phyloP scores from a whole-genome alignment of 768 basidiomycete species.

The Candolleomyces efflorescens region DNA sequence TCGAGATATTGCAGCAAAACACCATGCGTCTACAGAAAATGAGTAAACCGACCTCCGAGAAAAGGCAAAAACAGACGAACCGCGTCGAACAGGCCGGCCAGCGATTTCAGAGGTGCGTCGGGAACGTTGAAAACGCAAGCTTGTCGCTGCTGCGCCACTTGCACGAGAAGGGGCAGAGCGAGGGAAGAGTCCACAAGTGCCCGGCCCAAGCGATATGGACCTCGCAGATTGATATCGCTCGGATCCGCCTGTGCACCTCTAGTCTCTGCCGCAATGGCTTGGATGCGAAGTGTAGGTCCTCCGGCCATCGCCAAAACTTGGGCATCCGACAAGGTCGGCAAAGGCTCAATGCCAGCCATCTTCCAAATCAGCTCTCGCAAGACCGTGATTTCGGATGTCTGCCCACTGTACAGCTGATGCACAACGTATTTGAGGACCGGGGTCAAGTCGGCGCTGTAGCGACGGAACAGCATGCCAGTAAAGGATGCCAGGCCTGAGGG shows the following conservation, averaged over 20 bases:
- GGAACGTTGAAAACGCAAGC: slow-evolving; percentile 72
- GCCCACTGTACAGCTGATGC: slow-evolving; percentile 80
- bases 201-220: slow-evolving; percentile 63
- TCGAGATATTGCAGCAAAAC: slow-evolving; percentile 92
- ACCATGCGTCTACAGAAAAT: slow-evolving; percentile 69
- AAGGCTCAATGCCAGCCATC: slow-evolving; percentile 91
- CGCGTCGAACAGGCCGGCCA: slow-evolving; percentile 84
- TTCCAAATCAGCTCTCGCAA: slow-evolving; percentile 91
- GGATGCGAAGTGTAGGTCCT: slow-evolving; percentile 80
- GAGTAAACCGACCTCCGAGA: slow-evolving; percentile 11
- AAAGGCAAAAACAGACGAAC: slow-evolving; percentile 42
- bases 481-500: slow-evolving; percentile 83
- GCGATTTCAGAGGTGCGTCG: slow-evolving; percentile 78
- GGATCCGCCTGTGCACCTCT: slow-evolving; percentile 74
- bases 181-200: slow-evolving; percentile 64
- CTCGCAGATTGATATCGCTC: slow-evolving; percentile 58
- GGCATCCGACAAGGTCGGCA: slow-evolving; percentile 83
- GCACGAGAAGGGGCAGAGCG: slow-evolving; percentile 85
- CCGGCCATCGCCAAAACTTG: slow-evolving; percentile 92
- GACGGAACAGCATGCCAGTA: slow-evolving; percentile 85
- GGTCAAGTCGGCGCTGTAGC: slow-evolving; percentile 79
- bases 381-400: slow-evolving; percentile 85
- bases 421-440: slow-evolving; percentile 87
- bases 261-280: slow-evolving; percentile 77
- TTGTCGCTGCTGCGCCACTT: slow-evolving; percentile 89